Evolutionary conservation across 768 basidiomycete genomes (phyloP).

Genomic region (Tylopilus vinaceipallidus): DNA sequence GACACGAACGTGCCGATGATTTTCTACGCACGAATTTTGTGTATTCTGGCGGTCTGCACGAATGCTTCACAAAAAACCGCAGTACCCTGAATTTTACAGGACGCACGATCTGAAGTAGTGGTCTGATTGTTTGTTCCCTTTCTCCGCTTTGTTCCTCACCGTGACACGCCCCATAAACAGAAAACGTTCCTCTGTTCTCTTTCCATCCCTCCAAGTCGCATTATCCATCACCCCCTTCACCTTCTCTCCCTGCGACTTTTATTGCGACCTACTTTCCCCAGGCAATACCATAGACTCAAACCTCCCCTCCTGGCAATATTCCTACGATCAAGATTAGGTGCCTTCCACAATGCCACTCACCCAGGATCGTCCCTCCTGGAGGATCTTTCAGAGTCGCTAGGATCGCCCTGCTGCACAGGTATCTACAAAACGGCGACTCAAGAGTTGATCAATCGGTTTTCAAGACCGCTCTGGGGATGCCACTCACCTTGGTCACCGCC

Average conservation of each 20-base stretch:
- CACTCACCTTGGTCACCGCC: neutral
- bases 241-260: neutral
- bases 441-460: too few species aligned
- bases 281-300: neutral
- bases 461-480: too few species aligned
- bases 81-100: constrained; percentile 5
- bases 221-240: neutral
- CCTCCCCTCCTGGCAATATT: neutral
- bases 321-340: neutral
- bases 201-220: neutral
- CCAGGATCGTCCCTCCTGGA: neutral
- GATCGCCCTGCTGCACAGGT: too few species aligned
- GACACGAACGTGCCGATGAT: constrained; percentile 6
- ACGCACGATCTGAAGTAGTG: neutral
- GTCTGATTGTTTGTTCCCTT: constrained; percentile 8
- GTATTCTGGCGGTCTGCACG: neutral
- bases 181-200: neutral
- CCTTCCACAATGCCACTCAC: constrained; percentile 7
- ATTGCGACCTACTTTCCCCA: neutral
- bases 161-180: constrained; percentile 11
- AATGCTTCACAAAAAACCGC: too few species aligned
- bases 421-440: too few species aligned
- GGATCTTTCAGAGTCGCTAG: too few species aligned
- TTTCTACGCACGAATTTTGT: neutral
- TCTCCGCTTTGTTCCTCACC: constrained; percentile 12